phyloP scores from a whole-genome alignment of 805 yeast species.

The Ascoidea asiatica region DNA sequence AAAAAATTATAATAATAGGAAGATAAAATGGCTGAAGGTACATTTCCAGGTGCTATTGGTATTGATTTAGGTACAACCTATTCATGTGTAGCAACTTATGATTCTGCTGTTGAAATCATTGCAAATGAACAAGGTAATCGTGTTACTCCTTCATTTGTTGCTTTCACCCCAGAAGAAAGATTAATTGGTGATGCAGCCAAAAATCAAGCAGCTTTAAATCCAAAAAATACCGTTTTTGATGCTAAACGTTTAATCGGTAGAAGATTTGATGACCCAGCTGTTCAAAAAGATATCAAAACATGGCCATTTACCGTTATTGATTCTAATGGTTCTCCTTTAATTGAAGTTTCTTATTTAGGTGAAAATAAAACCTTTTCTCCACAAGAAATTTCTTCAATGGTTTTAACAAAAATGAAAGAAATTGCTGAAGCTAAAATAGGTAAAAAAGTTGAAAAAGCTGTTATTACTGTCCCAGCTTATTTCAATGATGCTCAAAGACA shows the following conservation, averaged over 20 bases:
- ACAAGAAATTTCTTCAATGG: slow-evolving; percentile 67
- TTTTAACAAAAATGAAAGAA: slow-evolving; percentile 71
- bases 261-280: slow-evolving; percentile 62
- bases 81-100: slow-evolving; percentile 73
- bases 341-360: slow-evolving; percentile 57
- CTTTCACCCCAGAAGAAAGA: slow-evolving; percentile 68
- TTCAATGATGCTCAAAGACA: slow-evolving; percentile 74
- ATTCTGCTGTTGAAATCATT: slow-evolving; percentile 64
- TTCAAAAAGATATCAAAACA: slow-evolving; percentile 82
- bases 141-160: slow-evolving; percentile 73
- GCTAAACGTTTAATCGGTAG: slow-evolving; percentile 77
- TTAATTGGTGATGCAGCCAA: slow-evolving; percentile 75
- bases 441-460: slow-evolving; percentile 59
- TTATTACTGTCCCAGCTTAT: slow-evolving; percentile 69
- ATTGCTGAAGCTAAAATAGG: slow-evolving; percentile 70
- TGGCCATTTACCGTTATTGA: slow-evolving; percentile 72
- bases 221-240: slow-evolving; percentile 66
- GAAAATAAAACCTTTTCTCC: slow-evolving; percentile 61
- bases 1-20: neutral
- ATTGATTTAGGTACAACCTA: slow-evolving; percentile 91
- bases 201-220: slow-evolving; percentile 75
- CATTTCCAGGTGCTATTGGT: slow-evolving; percentile 99
- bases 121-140: slow-evolving; percentile 82
- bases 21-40: slow-evolving; percentile 82
- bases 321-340: slow-evolving; percentile 52